Percentiles rank a stretch among this genome's conserved stretches.
Conservation (phyloP, 1,284 basidiomycete species). For the Volvariella surrecta region DNA sequence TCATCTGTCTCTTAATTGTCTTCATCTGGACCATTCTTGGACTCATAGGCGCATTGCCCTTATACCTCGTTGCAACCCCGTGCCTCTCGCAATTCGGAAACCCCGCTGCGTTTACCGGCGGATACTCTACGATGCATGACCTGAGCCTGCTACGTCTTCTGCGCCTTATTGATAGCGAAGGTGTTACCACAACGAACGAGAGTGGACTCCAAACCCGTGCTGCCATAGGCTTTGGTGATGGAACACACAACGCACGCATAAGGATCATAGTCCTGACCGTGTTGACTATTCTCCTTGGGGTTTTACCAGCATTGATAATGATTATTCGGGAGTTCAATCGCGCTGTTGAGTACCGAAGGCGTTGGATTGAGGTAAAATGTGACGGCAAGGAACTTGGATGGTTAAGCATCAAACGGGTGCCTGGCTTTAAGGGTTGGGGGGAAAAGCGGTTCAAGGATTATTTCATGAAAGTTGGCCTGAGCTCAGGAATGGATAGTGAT, state of each 20-base stretch:
- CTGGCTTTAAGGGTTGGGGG: conserved; percentile 61
- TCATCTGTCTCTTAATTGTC: conserved; percentile 54
- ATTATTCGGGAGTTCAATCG: conserved; percentile 57
- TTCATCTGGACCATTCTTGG: conserved; percentile 60
- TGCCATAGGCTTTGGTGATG: conserved; percentile 18
- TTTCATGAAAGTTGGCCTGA: conserved; percentile 54
- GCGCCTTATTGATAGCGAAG: conserved; percentile 46
- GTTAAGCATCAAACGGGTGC: conserved; percentile 51
- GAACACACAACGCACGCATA: conserved; percentile 39
- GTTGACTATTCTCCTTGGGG: conserved; percentile 47
- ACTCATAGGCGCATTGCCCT: conserved; percentile 56
- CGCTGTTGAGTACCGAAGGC: conserved; percentile 43
- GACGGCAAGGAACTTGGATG: conserved; percentile 67
- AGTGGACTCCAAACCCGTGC: conserved; percentile 24
- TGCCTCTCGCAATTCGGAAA: conserved; percentile 51
- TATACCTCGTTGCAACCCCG: conserved; percentile 61
- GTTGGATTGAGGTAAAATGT: conserved; percentile 57
- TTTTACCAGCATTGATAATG: conserved; percentile 58
- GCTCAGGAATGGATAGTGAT: conserved; percentile 38
- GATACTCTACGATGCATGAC: conserved; percentile 63
- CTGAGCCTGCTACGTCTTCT: conserved; percentile 67
- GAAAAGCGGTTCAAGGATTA: conserved; percentile 64
- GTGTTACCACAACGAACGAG: conserved; percentile 25
- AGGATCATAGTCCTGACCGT: conserved; percentile 63
- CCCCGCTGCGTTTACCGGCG: conserved; percentile 41